phyloP scores from a whole-genome alignment of 1,284 basidiomycete genomes.

The Pulveroboletus ridleyi region DNA sequence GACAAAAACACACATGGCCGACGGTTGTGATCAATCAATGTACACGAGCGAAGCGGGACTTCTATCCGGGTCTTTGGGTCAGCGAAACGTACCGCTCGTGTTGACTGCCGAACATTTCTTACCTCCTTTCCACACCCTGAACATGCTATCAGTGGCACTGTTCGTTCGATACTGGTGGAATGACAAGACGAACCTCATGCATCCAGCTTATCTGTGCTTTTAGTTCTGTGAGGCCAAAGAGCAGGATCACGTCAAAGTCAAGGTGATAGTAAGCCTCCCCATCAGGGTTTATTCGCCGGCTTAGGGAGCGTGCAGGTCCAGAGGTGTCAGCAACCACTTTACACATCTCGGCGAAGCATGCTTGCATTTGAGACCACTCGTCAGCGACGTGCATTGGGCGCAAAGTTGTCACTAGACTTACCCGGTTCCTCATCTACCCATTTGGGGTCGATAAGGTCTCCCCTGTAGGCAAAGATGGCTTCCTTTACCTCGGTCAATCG shows the following conservation, averaged over 20 bases:
- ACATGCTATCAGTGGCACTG: slow-evolving; percentile 1
- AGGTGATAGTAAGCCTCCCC: slow-evolving; percentile 25
- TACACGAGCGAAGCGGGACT: slow-evolving; percentile 38
- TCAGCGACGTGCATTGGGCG: background rate
- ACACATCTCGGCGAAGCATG: slow-evolving; percentile 27
- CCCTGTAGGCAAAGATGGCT: slow-evolving; percentile 25
- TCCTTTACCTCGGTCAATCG: slow-evolving; percentile 2
- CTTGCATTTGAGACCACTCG: background rate
- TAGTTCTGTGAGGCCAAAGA: slow-evolving; percentile 35
- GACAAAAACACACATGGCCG: too few relatives aligned
- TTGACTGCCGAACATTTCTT: slow-evolving; percentile 12
- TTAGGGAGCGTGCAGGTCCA: slow-evolving; percentile 9
- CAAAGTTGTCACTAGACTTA: slow-evolving; percentile 2
- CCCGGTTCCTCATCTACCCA: slow-evolving; percentile 31
- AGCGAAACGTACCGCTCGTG: background rate
- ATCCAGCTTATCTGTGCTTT: slow-evolving; percentile 35
- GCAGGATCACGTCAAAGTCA: slow-evolving; percentile 23
- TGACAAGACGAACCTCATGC: slow-evolving; percentile 16
- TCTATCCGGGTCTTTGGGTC: slow-evolving; percentile 27
- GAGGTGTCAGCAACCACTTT: slow-evolving; percentile 22
- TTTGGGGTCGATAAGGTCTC: slow-evolving; percentile 12
- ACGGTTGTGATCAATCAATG: too few relatives aligned
- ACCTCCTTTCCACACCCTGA: slow-evolving; percentile 38
- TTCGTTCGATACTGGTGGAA: background rate
- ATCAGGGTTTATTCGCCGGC: background rate